These are phyloP conservation scores for Tetrapisispora iriomotensis DNA, from an alignment of 805 yeast genomes.

Conservation along the genomic window DNA sequence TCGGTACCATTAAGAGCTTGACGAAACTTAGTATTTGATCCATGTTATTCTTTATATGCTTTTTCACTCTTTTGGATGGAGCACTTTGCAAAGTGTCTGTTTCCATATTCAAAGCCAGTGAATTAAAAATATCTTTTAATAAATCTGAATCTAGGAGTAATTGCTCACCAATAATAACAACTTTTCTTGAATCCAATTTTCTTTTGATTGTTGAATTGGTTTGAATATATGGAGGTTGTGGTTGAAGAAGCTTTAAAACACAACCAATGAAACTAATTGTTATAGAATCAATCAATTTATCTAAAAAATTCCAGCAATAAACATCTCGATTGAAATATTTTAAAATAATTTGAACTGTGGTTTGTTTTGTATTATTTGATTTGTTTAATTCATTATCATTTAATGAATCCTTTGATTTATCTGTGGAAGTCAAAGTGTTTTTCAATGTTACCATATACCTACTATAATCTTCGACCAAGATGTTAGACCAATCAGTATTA, in stretches of 20 bases:
- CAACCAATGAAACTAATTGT: conserved; percentile 46
- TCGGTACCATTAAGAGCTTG: conserved; percentile 22
- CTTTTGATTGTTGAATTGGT: conserved; percentile 7
- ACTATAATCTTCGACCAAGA: conserved; percentile 62
- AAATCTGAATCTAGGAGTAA: conserved; percentile 61
- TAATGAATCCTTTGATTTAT: not conserved
- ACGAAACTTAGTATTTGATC: conserved; percentile 14
- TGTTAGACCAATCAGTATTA: conserved; percentile 64
- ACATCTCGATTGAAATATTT: conserved; percentile 57
- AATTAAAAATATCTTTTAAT: conserved; percentile 43
- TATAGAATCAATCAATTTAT: conserved; percentile 59
- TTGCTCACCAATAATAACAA: conserved; percentile 59
- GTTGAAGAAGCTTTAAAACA: conserved; percentile 48
- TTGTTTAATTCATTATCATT: conserved; percentile 24
- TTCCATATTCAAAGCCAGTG: conserved; percentile 14
- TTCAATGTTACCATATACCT: conserved; percentile 55
- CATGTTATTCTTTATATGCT: conserved; percentile 19
- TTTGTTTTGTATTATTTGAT: conserved; percentile 2
- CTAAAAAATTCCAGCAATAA: conserved; percentile 65
- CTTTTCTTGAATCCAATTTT: conserved; percentile 14
- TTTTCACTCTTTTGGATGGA: conserved; percentile 19
- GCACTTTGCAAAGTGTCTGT: conserved; percentile 12
- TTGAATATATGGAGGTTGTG: conserved; percentile 48
- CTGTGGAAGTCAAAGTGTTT: conserved; percentile 27
- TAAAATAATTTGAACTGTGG: conserved; percentile 32